phyloP scores from a whole-genome alignment of 2,329 filamentous ascomycete species.

The Trichoderma atroviride region DNA sequence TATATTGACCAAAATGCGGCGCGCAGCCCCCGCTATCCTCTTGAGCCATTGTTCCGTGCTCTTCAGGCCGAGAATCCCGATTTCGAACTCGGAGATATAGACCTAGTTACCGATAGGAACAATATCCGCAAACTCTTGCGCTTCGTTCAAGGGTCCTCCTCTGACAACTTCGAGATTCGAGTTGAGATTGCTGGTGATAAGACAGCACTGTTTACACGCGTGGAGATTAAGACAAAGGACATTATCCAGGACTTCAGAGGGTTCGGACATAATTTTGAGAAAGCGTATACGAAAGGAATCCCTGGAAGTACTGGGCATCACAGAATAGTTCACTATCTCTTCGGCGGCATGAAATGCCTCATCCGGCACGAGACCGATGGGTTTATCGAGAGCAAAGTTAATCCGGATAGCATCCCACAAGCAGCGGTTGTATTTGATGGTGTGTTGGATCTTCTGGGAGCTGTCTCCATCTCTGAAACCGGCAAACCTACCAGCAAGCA shows the following conservation, averaged over 20 bases:
- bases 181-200: not conserved
- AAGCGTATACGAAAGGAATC: not conserved
- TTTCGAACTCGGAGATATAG: not conserved
- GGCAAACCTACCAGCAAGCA: too few relatives aligned
- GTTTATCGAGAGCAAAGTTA: not conserved
- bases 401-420: too few relatives aligned
- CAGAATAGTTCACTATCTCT: not conserved
- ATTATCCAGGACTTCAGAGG: not conserved
- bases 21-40: not conserved
- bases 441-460: too few relatives aligned
- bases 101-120: not conserved
- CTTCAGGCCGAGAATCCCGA: not conserved
- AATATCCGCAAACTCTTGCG: not conserved
- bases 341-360: not conserved
- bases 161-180: not conserved
- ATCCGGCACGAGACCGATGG: not conserved
- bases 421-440: too few relatives aligned
- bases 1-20: not conserved
- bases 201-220: not conserved
- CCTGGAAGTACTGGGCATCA: not conserved
- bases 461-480: too few relatives aligned
- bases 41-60: not conserved
- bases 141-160: too few relatives aligned
- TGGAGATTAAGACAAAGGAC: not conserved
- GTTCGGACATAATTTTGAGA: not conserved